Evolutionary conservation across 2,329 filamentous ascomycete genomes (phyloP).

Genomic region (Verticillium dahliae): DNA sequence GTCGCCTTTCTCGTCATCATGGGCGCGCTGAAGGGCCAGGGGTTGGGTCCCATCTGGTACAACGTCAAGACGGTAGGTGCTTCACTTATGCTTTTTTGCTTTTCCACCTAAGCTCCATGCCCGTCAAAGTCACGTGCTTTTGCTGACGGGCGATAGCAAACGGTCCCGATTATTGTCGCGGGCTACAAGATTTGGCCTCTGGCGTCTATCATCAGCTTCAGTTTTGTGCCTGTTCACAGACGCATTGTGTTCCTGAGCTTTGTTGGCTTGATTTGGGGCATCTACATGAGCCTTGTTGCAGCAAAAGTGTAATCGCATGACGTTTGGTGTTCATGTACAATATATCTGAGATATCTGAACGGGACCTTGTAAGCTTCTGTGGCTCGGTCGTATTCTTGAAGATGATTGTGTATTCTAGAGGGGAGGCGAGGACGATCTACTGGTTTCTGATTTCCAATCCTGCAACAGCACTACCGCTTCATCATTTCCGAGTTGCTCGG

Average conservation of each 20-base stretch:
- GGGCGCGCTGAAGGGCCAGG: slow-evolving; percentile 37
- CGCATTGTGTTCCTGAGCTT: slow-evolving; percentile 43
- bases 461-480: too few relatives aligned
- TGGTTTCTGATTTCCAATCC: too few relatives aligned
- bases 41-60: slow-evolving; percentile 23
- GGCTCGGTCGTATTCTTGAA: too few relatives aligned
- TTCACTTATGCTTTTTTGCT: neutral
- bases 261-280: slow-evolving; percentile 41
- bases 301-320: slow-evolving; percentile 24
- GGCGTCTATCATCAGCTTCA: slow-evolving; percentile 44
- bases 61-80: slow-evolving; percentile 29
- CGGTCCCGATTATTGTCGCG: slow-evolving; percentile 39
- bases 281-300: slow-evolving; percentile 44
- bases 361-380: too few relatives aligned
- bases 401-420: too few relatives aligned
- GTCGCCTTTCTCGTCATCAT: slow-evolving; percentile 39
- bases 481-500: too few relatives aligned
- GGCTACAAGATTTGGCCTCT: slow-evolving; percentile 47
- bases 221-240: slow-evolving; percentile 39
- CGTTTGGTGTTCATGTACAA: too few relatives aligned
- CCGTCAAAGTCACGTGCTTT: neutral
- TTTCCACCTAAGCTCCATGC: too few relatives aligned
- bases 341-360: too few relatives aligned
- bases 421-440: too few relatives aligned
- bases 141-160: slow-evolving; percentile 25